These are phyloP conservation scores for Suillus clintonianus DNA, from an alignment of 768 basidiomycete genomes.

Conservation along the genomic window DNA sequence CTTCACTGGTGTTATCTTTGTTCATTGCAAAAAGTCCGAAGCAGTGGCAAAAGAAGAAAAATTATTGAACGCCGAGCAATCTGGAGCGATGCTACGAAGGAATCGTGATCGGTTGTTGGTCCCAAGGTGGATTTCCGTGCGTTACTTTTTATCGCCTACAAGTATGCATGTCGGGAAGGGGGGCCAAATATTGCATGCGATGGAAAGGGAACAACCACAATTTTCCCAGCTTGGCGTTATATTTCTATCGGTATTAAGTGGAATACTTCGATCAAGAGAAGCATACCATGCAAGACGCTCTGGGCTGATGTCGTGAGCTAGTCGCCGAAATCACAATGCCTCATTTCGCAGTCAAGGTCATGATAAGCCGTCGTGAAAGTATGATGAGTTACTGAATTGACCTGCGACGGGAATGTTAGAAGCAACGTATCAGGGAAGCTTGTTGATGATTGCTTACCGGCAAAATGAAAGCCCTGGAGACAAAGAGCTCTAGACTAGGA, in stretches of 20 bases:
- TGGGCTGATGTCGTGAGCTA: neutral
- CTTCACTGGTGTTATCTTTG: neutral
- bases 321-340: neutral
- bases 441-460: neutral
- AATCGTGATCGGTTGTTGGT: neutral
- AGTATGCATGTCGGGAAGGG: neutral
- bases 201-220: neutral
- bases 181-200: neutral
- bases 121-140: neutral
- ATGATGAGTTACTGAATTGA: neutral
- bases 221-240: neutral
- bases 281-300: neutral
- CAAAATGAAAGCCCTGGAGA: neutral
- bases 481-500: neutral
- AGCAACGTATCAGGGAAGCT: neutral
- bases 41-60: neutral
- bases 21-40: neutral
- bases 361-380: neutral
- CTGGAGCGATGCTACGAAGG: neutral
- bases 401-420: neutral
- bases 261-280: neutral
- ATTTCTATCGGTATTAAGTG: neutral
- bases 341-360: neutral
- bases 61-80: neutral
- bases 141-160: neutral